phyloP scores from a whole-genome alignment of 2,329 filamentous ascomycete genomes.

The Pseudocercospora ulei region DNA sequence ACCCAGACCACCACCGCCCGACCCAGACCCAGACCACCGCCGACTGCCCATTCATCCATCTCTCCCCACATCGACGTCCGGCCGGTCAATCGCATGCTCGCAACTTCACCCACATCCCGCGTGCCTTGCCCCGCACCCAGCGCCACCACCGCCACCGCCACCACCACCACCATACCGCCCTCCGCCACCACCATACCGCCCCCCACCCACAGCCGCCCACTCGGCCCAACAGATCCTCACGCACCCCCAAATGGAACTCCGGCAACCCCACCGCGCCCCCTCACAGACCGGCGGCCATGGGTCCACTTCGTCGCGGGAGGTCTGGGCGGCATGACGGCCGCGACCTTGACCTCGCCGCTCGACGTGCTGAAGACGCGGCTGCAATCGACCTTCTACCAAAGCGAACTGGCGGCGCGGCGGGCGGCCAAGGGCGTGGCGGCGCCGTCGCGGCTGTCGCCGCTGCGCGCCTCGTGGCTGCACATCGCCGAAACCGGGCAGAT shows the following conservation, averaged over 20 bases:
- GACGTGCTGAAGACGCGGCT: slow-evolving; percentile 89
- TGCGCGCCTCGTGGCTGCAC: slow-evolving; percentile 60
- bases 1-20: too few relatives aligned
- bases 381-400: slow-evolving; percentile 89
- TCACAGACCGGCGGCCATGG: slow-evolving; percentile 58
- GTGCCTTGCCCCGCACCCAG: slow-evolving; percentile 3
- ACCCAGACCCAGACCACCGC: too few relatives aligned
- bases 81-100: slow-evolving; percentile 11
- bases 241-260: slow-evolving; percentile 16
- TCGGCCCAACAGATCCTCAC: slow-evolving; percentile 25
- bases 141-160: background rate
- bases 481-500: slow-evolving; percentile 80
- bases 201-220: slow-evolving; percentile 20
- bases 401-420: slow-evolving; percentile 61
- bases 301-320: slow-evolving; percentile 87
- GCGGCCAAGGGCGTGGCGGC: slow-evolving; percentile 48
- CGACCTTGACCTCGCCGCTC: slow-evolving; percentile 84
- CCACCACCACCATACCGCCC: background rate
- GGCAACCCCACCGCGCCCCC: slow-evolving; percentile 12
- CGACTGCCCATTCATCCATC: too few relatives aligned
- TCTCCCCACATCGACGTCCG: slow-evolving; percentile 1
- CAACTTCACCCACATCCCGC: slow-evolving; percentile 9
- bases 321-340: slow-evolving; percentile 79
- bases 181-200: too few relatives aligned
- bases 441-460: slow-evolving; percentile 52